These are phyloP conservation scores for Aphanomyces euteiches DNA, from an alignment of 352 stramenopile species.

Conservation along the genomic window DNA sequence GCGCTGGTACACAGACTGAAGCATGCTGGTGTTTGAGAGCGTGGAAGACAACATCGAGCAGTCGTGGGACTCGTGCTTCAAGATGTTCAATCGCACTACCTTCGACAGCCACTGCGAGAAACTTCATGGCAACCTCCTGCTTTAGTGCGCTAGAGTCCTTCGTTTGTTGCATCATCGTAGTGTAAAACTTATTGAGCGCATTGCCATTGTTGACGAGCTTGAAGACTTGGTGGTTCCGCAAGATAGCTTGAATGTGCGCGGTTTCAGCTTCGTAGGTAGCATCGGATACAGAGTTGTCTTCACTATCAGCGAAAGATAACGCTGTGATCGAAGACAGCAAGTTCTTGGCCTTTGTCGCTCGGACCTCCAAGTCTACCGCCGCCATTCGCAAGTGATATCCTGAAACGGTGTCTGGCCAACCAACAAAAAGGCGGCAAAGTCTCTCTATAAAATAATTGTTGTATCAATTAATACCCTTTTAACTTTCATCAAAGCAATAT, in stretches of 20 bases:
- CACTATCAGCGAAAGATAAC: constrained; percentile 59
- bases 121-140: constrained; percentile 52
- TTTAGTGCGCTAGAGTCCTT: constrained; percentile 34
- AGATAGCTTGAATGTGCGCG: constrained; percentile 43
- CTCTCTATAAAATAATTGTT: background rate
- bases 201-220: constrained; percentile 66
- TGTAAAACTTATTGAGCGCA: constrained; percentile 70
- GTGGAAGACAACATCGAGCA: constrained; percentile 65
- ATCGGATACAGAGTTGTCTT: constrained; percentile 37
- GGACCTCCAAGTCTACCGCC: background rate
- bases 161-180: constrained; percentile 56
- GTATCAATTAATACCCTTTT: background rate
- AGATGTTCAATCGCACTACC: constrained; percentile 58
- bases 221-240: constrained; percentile 72
- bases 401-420: constrained; percentile 14
- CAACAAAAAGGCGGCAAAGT: background rate
- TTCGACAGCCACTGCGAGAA: constrained; percentile 54
- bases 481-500: background rate
- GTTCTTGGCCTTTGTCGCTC: constrained; percentile 51
- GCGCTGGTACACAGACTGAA: constrained; percentile 21
- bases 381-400: constrained; percentile 6
- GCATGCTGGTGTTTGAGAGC: constrained; percentile 58
- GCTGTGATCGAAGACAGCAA: constrained; percentile 73
- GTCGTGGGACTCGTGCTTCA: constrained; percentile 48
- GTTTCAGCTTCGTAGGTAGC: constrained; percentile 49